Base-by-base conservation (phyloP, 345 rosid genomes). In the Populus deltoides region DNA sequence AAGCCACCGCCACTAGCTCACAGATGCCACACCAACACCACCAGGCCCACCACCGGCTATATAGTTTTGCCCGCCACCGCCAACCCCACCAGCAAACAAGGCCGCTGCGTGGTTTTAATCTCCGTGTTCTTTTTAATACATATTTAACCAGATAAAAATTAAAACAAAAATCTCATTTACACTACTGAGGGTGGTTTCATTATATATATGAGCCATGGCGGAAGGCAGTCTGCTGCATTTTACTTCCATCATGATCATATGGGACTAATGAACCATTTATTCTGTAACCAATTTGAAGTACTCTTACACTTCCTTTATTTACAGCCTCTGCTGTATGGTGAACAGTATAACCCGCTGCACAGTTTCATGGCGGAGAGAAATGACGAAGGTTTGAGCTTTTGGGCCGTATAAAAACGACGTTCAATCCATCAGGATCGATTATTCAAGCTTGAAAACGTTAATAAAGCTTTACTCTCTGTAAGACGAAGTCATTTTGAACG, bases 1-100 rank as follows among this genome's bases (percentile, higher is more conserved):
- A 77, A 61, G 68, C 80, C 80, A 77, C 75, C 70, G 80, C 45
- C 74, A 24, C 8, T 10, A 51, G 57, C 17, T 17, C 22, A 51
- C n/a, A 18, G 57, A 51, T 20, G 57, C 20, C 57, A 41, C 75
- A 12, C 57, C 18, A 35, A 2, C 3, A 20, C 67, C 38, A 22
- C 36, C 62, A 20, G 72, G 78, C 35, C 66, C 78, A 51, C 72
- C 71, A 65, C 17, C 29, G 51, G n/a, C 55, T 18, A 16, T 41
- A 33, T 41, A 33, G 59, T 29, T 22, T 47, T 49, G 12, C 73
- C 31, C 38, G 22, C 57, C 57, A 51, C 57, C 57, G 9, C 57
- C 8, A 51, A 51, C 57, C n/a, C 57, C 57, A 51, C n/a, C 57
- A 17, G 57, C 22, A 51, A 51, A 51, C 22, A 51, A 9, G 57